Percentiles rank a stretch among this genome's conserved stretches.
Evolutionary conservation across 148 eudicot species (phyloP).

Genomic region (Dysphania ambrosioides): DNA sequence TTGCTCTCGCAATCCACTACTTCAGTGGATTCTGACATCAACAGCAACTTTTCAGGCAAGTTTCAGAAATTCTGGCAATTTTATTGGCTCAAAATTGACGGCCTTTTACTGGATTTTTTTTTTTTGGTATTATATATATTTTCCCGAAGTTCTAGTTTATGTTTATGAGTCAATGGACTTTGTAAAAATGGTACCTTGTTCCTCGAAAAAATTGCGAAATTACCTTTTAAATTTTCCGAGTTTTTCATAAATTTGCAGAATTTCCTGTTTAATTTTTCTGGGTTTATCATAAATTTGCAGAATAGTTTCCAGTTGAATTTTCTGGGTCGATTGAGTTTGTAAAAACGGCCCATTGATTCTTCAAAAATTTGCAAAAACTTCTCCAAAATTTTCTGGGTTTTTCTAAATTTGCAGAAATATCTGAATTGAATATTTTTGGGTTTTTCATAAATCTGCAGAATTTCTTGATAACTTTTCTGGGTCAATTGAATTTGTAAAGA

Average conservation of each 20-base stretch:
- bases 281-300: too few species aligned
- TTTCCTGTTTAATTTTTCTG: too few species aligned
- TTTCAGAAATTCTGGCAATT: not conserved
- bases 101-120: not conserved
- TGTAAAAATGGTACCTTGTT: not conserved
- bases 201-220: not conserved
- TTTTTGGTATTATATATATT: too few species aligned
- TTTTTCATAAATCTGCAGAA: not conserved
- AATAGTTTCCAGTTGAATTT: too few species aligned
- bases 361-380: not conserved
- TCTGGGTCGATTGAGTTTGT: not conserved
- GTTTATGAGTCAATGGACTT: not conserved
- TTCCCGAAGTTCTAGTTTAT: too few species aligned
- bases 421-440: not conserved
- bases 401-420: not conserved
- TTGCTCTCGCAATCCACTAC: not conserved
- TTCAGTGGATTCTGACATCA: not conserved
- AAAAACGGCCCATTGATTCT: not conserved
- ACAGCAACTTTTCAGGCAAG: not conserved
- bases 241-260: too few species aligned
- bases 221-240: not conserved
- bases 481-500: too few species aligned
- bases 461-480: not conserved
- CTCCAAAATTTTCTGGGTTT: not conserved
- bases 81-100: not conserved